A percentile compares a stretch with the other conserved stretches of the same genome.
phyloP scores from a whole-genome alignment of 1,284 basidiomycete species.

The Pseudozyma tsukubaensis region DNA sequence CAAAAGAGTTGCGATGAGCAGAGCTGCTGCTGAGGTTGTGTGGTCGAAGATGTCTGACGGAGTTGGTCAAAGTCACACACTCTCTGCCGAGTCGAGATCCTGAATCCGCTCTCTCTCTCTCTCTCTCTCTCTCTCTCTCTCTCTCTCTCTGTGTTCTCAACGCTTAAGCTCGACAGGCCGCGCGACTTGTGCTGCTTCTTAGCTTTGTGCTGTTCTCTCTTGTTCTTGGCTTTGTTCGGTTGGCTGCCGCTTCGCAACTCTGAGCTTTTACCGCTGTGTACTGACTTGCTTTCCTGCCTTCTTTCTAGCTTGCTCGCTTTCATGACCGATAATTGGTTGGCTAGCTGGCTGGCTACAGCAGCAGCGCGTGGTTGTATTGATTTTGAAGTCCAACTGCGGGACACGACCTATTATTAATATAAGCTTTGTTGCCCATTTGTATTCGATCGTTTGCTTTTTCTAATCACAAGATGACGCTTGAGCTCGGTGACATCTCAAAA shows the following conservation, averaged over 20 bases:
- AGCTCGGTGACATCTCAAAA: not conserved
- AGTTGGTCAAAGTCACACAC: slow-evolving; percentile 5
- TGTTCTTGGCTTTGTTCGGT: not conserved
- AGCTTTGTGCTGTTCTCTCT: slow-evolving; percentile 3
- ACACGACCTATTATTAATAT: too few relatives aligned
- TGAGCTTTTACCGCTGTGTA: not conserved
- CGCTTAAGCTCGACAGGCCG: not conserved
- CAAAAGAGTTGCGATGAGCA: slow-evolving; percentile 4
- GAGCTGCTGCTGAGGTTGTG: not conserved
- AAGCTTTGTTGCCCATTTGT: not conserved
- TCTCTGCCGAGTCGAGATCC: too few relatives aligned
- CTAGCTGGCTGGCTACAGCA: not conserved
- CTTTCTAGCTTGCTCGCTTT: not conserved
- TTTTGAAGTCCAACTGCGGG: not conserved
- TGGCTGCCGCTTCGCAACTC: not conserved
- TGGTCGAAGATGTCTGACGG: not conserved
- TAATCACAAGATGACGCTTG: not conserved
- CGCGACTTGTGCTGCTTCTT: not conserved
- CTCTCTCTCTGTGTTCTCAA: not conserved
- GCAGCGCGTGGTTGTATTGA: not conserved
- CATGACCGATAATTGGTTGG: not conserved
- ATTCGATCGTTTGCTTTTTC: not conserved
- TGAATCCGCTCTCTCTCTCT: not conserved
- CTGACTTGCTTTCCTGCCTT: slow-evolving; percentile 2
- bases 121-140: slow-evolving; percentile 3